Evolutionary conservation across 1,284 basidiomycete genomes (phyloP).

Genomic region (Dichomitus squalens): DNA sequence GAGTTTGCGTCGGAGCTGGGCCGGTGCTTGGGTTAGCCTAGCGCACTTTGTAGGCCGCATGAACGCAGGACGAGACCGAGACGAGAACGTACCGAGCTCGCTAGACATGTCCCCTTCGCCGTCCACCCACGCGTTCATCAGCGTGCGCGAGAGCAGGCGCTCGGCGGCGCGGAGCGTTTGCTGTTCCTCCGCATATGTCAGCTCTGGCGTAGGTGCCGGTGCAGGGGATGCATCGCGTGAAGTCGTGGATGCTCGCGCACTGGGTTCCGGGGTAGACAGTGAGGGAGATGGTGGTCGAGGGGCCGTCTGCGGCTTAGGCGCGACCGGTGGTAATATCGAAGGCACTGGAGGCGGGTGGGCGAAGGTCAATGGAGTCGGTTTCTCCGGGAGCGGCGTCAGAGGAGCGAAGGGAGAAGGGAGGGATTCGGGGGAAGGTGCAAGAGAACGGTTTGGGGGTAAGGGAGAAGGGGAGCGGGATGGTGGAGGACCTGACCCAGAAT

Average conservation of each 20-base stretch:
- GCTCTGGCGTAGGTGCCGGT: slow-evolving; percentile 22
- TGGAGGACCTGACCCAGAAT: slow-evolving; percentile 26
- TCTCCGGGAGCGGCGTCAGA: slow-evolving; percentile 4
- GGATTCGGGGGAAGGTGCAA: slow-evolving; percentile 17
- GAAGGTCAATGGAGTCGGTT: background rate
- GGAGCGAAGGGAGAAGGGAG: slow-evolving; percentile 6
- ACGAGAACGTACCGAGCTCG: slow-evolving; percentile 56
- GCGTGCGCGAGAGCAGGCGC: slow-evolving; percentile 59
- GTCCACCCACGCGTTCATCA: slow-evolving; percentile 57
- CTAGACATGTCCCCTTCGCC: slow-evolving; percentile 57
- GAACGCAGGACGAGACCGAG: background rate
- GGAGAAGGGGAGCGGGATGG: slow-evolving; percentile 28
- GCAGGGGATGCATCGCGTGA: slow-evolving; percentile 8
- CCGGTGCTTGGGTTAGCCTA: too few species aligned
- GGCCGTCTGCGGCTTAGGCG: background rate
- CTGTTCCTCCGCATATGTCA: slow-evolving; percentile 46
- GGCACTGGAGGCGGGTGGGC: background rate
- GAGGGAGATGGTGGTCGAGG: background rate
- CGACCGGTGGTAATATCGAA: background rate
- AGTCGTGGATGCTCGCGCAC: background rate
- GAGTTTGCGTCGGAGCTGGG: slow-evolving; percentile 72
- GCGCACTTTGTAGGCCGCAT: too few species aligned
- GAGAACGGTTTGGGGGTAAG: slow-evolving; percentile 16
- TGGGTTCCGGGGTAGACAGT: slow-evolving; percentile 8
- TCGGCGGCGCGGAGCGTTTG: slow-evolving; percentile 54